Evolutionary conservation across 2,329 filamentous ascomycete species (phyloP).

Genomic region (Pseudocercospora crystallina): DNA sequence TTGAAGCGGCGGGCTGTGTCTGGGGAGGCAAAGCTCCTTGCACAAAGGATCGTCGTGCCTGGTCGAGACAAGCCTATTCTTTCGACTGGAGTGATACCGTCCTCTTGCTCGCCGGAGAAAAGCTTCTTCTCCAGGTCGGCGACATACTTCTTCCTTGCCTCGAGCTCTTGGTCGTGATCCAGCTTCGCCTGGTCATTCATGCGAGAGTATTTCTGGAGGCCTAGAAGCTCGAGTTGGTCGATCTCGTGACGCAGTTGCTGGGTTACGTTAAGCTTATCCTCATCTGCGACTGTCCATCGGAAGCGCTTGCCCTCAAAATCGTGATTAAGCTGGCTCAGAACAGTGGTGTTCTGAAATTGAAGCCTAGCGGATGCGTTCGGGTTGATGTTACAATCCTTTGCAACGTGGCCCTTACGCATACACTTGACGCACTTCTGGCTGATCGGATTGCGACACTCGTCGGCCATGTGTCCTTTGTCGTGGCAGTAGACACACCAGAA

Average conservation of each 20-base stretch:
- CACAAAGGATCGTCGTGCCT: too few species aligned
- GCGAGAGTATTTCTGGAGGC: too few species aligned
- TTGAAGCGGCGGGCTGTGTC: too few species aligned
- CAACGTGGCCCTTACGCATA: conserved; percentile 1
- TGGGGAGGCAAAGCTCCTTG: too few species aligned
- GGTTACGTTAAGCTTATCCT: neutral
- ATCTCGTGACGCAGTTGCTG: neutral
- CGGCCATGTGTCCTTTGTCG: conserved; percentile 10
- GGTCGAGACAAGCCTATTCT: too few species aligned
- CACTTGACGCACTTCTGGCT: conserved; percentile 7
- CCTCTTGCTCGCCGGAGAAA: too few species aligned
- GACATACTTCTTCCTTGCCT: too few species aligned
- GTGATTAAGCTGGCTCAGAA: neutral
- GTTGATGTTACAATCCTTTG: conserved; percentile 3
- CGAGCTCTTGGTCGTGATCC: too few species aligned
- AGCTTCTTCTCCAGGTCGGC: too few species aligned
- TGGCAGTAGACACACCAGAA: conserved; percentile 11
- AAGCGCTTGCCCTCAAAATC: neutral
- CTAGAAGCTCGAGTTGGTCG: too few species aligned
- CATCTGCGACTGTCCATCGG: neutral
- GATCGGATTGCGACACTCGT: conserved; percentile 10
- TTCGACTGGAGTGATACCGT: too few species aligned
- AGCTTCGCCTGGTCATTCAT: too few species aligned
- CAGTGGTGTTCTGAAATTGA: conserved; percentile 1
- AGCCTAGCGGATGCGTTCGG: neutral